These are phyloP conservation scores for Alnus glutinosa DNA, from an alignment of 306 rosid species.

Conservation along the genomic window DNA sequence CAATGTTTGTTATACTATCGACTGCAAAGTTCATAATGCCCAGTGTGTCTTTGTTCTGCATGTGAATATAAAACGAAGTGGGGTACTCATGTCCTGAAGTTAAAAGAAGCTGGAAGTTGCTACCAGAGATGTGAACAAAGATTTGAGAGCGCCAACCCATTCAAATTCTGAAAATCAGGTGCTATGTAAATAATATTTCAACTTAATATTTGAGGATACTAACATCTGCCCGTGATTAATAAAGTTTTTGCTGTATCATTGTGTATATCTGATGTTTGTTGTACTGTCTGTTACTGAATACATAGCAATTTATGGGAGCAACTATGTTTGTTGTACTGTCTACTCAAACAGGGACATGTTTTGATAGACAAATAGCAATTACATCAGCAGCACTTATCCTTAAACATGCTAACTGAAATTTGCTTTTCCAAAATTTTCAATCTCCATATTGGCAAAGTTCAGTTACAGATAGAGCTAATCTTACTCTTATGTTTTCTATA, in stretches of 20 bases:
- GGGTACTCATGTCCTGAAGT: background rate
- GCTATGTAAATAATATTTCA: background rate
- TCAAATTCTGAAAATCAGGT: background rate
- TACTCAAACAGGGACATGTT: no score
- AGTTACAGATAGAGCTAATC: no score
- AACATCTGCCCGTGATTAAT: background rate
- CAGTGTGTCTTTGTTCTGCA: background rate
- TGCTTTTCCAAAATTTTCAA: no score
- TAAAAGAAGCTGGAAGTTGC: background rate
- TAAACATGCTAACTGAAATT: no score
- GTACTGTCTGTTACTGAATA: no score
- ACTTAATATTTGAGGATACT: background rate
- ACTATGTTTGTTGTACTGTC: no score
- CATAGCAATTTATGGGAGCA: no score
- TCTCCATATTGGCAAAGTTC: no score
- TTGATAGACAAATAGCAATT: no score
- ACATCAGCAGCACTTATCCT: no score
- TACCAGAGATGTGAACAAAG: background rate
- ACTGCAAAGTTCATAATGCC: background rate
- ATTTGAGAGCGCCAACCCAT: background rate
- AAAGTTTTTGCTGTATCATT: background rate
- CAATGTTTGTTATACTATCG: background rate
- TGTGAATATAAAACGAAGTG: no score
- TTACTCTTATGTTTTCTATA: no score
- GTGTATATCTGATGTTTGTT: background rate